Evolutionary conservation across 2,329 filamentous ascomycete genomes (phyloP), one percentile per base, ranked within the genome.

Genomic region (Stemphylium beticola): DNA sequence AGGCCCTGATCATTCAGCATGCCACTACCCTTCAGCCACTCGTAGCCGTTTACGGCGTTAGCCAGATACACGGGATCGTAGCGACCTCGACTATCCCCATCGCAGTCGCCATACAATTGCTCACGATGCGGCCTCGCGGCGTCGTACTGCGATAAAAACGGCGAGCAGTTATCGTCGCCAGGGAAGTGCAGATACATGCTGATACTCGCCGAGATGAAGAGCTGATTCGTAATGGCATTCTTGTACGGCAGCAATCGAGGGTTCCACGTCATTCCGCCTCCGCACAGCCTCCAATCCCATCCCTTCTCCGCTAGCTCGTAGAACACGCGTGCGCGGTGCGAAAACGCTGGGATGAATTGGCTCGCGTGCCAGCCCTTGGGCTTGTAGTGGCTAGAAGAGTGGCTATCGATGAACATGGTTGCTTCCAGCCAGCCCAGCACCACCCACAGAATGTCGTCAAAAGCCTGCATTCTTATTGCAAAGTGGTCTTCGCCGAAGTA

Each of bases 361-460:
- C 83, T 82, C 1, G 91, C 93, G 69, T 96, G 87, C 89, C 92
- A 97, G 11, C 58, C 47, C 55, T 36, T 26, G 0, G 60, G 31
- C 4, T 75, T 74, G 65, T 88, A 90, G 71, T 91, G 87, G 15
- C 86, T 72, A 2, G 79, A 76, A 2, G 84, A 85, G 69, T 96
- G 91, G n/a, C 83, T 77, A 29, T 86, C 78, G 46, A 93, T 85
- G 69, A 96, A 92, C 62, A 89, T 87, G 59, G 92, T 84, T 43
- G 85, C 85, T 71, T 96, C 91, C 47, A 97, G 79, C 93, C 93
- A 97, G 58, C 89, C 91, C 33, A 98, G 82, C 2, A 96, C 92
- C 1, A 97, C 92, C 93, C 93, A 98, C 2, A 96, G 83, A 78
- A 96, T 96, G 73, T 98, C 93, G 70, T 97, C 93, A 72, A 88